Evolutionary conservation across 2,329 filamentous ascomycete species (phyloP).

Genomic region (Pseudopithomyces chartarum): DNA sequence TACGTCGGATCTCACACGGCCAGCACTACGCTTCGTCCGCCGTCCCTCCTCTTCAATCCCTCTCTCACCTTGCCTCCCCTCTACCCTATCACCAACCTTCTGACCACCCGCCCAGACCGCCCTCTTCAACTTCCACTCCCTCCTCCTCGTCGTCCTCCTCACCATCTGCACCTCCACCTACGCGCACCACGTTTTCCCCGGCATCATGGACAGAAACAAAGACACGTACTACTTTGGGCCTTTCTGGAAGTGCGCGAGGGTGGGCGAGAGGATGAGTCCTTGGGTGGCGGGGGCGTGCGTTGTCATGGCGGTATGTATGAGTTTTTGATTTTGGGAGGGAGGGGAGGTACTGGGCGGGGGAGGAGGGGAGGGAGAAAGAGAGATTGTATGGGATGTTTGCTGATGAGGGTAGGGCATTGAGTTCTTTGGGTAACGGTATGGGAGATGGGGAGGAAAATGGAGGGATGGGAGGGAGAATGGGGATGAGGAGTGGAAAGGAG

Average conservation of each 20-base stretch:
- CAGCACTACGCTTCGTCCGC: too few relatives aligned
- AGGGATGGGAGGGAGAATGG: background rate
- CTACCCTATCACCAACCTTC: background rate
- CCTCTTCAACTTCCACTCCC: slow-evolving; percentile 98
- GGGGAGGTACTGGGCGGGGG: too few relatives aligned
- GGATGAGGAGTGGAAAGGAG: background rate
- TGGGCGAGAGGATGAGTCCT: slow-evolving; percentile 91
- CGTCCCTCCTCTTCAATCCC: background rate
- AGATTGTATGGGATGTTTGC: background rate
- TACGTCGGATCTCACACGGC: too few relatives aligned
- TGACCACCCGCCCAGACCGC: slow-evolving; percentile 67
- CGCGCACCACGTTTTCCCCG: slow-evolving; percentile 85
- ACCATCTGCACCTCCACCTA: slow-evolving; percentile 96
- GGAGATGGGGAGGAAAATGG: background rate
- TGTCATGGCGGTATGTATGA: slow-evolving; percentile 76
- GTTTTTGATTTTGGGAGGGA: background rate
- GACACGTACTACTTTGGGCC: slow-evolving; percentile 79
- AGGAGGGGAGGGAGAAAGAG: background rate
- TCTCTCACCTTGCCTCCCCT: background rate
- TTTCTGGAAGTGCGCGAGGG: slow-evolving; percentile 93
- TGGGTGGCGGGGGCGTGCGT: slow-evolving; percentile 95
- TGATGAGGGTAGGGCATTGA: slow-evolving; percentile 29
- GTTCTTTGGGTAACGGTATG: slow-evolving; percentile 28
- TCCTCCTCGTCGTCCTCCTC: slow-evolving; percentile 90
- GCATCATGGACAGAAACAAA: slow-evolving; percentile 91